Evolutionary conservation across 805 yeast species (phyloP).

Genomic region (Yamadazyma endophytica): DNA sequence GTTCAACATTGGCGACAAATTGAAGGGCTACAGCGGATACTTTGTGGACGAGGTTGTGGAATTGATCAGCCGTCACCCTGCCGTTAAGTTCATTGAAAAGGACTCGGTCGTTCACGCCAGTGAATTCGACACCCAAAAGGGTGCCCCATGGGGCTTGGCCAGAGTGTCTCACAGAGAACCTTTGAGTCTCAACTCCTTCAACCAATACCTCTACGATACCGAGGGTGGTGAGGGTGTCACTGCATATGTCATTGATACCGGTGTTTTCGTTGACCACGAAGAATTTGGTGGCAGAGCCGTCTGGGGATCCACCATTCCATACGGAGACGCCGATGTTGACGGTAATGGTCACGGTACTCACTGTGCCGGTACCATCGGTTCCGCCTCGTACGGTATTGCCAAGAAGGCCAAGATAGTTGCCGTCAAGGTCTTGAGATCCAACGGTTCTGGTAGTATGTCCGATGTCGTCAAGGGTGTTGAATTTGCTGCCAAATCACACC

Average conservation of each 20-base stretch:
- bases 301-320: conserved; percentile 83
- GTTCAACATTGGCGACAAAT: conserved; percentile 53
- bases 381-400: conserved; percentile 77
- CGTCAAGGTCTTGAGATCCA: conserved; percentile 75
- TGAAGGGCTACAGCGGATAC: conserved; percentile 82
- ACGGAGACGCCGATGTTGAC: conserved; percentile 65
- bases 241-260: conserved; percentile 87
- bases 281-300: conserved; percentile 81
- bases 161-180: conserved; percentile 81
- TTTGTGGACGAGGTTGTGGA: conserved; percentile 75
- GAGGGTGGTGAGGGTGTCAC: conserved; percentile 82
- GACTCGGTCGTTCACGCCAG: conserved; percentile 68
- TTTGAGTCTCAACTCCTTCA: conserved; percentile 63
- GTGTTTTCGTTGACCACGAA: conserved; percentile 68
- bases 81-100: conserved; percentile 65
- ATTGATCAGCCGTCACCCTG: conserved; percentile 61
- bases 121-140: conserved; percentile 65
- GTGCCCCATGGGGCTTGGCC: conserved; percentile 94
- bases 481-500: conserved; percentile 74
- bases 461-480: conserved; percentile 84
- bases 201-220: conserved; percentile 67
- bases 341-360: conserved; percentile 96
- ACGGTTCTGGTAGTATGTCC: conserved; percentile 81
- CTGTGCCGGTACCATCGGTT: conserved; percentile 94
- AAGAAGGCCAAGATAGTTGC: conserved; percentile 77